Conservation (phyloP, 2,329 filamentous ascomycete genomes). For the Xylaria sp. region DNA sequence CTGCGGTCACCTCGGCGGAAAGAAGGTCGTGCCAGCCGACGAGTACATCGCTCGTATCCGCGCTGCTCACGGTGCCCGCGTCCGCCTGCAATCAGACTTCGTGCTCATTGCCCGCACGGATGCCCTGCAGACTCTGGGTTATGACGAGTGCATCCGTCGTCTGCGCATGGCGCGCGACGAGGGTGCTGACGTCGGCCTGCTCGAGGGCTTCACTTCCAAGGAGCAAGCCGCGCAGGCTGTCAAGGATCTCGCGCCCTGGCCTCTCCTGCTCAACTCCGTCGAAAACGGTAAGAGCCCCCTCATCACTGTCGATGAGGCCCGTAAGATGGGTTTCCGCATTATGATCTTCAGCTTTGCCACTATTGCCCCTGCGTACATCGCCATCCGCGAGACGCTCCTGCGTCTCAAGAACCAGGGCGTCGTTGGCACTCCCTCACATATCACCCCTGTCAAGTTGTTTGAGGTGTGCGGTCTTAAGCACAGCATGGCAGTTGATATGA, state of each 20-base stretch:
- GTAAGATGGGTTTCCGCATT: slow-evolving; percentile 66
- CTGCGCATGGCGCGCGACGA: slow-evolving; percentile 62
- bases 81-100: slow-evolving; percentile 64
- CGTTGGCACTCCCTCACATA: slow-evolving; percentile 47
- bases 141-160: slow-evolving; percentile 64
- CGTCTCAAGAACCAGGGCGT: slow-evolving; percentile 52
- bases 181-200: slow-evolving; percentile 69
- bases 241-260: slow-evolving; percentile 55
- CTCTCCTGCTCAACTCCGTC: slow-evolving; percentile 68
- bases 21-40: slow-evolving; percentile 65
- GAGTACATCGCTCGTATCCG: slow-evolving; percentile 67
- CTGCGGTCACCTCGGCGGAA: slow-evolving; percentile 72
- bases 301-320: slow-evolving; percentile 63
- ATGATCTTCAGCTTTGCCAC: slow-evolving; percentile 67
- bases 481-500: slow-evolving; percentile 48
- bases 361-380: slow-evolving; percentile 59
- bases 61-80: slow-evolving; percentile 63
- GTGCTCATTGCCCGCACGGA: slow-evolving; percentile 74
- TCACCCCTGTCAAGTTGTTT: slow-evolving; percentile 48
- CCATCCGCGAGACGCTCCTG: slow-evolving; percentile 54
- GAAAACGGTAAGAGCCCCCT: slow-evolving; percentile 66
- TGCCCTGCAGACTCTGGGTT: slow-evolving; percentile 66
- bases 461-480: slow-evolving; percentile 49
- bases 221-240: slow-evolving; percentile 62
- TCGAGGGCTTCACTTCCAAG: slow-evolving; percentile 66